Evolutionary conservation across 805 yeast species (phyloP).

Genomic region (Cephaloascus fragrans): DNA sequence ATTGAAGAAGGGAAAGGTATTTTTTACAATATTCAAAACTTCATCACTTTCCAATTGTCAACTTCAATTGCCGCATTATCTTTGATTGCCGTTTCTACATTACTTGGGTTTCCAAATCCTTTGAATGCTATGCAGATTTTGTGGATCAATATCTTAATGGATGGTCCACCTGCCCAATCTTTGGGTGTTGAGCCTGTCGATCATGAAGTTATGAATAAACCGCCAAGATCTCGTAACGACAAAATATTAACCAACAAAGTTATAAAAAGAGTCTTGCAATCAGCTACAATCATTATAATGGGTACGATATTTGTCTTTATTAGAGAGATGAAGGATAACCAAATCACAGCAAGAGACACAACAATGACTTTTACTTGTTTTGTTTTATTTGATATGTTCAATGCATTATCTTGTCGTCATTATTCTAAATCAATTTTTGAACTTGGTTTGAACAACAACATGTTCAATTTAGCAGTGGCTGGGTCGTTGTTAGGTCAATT

Average conservation of each 20-base stretch:
- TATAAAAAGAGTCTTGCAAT: constrained; percentile 61
- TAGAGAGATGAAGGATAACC: constrained; percentile 75
- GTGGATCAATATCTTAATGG: constrained; percentile 97
- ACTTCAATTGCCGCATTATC: constrained; percentile 94
- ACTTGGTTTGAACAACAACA: constrained; percentile 70
- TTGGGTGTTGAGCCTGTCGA: constrained; percentile 97
- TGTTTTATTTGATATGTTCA: constrained; percentile 93
- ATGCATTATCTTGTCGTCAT: constrained; percentile 90
- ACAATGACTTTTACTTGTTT: constrained; percentile 98
- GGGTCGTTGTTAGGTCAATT: constrained; percentile 85
- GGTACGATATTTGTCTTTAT: constrained; percentile 88
- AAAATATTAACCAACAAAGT: constrained; percentile 68
- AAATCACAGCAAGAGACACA: constrained; percentile 88
- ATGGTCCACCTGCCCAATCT: constrained; percentile 98
- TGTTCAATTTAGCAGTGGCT: constrained; percentile 91
- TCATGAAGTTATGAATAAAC: constrained; percentile 88
- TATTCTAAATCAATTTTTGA: constrained; percentile 74
- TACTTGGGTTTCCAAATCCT: constrained; percentile 86
- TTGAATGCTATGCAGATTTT: constrained; percentile 96
- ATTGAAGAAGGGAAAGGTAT: constrained; percentile 98
- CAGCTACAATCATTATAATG: constrained; percentile 65
- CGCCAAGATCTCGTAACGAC: constrained; percentile 88
- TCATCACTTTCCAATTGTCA: constrained; percentile 89
- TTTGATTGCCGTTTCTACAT: constrained; percentile 76
- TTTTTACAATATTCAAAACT: constrained; percentile 90